Evolutionary conservation across 2,329 filamentous ascomycete species (phyloP), one percentile per base, ranked within the genome.

Genomic region (Cordyceps farinosa): DNA sequence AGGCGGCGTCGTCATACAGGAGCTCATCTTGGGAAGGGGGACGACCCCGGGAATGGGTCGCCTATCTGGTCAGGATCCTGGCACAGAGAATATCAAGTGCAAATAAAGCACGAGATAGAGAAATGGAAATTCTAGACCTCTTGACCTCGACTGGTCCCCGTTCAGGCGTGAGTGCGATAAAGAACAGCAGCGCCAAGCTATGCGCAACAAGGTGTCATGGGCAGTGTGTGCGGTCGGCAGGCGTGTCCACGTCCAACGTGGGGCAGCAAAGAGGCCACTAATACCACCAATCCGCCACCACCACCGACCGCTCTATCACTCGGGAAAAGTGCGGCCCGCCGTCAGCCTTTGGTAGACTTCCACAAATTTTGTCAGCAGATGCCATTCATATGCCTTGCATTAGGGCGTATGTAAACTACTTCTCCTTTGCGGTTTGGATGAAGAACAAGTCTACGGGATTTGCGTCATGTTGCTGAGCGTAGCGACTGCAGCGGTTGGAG

Each of bases 21-120:
- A 78, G 72, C 76, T 78, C 76, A 78, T 78, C 68, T 71, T 76
- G 67, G 62, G 64, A 54, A 63, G 65, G 65, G 67, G 68, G 70
- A 71, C 70, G 70, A 72, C 72, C 72, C 70, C 67, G 67, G 61
- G 64, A 68, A 69, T 69, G 67, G 72, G 70, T 67, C 72, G 71
- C 67, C 70, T 73, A 66, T 65, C 65, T 64, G 66, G 64, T 64
- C 65, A 53, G n/a, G 29, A 36, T 52, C 38, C 50, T 42, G 58
- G 13, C 30, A 27, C 27, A 36, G 29, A 29, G 30, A 22, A 10
- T 47, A 54, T 61, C 30, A 22, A 44, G 38, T 53, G 51, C 50
- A 22, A 45, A 47, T 7, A 40, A 22, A 30, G 42, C 50, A 48
- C 30, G 48, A 54, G 47, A 52, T 54, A 27, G 11, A 29, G 29